Base-by-base conservation (phyloP, 192 early-diverging fungal genomes). In the Phycomyces nitens region DNA sequence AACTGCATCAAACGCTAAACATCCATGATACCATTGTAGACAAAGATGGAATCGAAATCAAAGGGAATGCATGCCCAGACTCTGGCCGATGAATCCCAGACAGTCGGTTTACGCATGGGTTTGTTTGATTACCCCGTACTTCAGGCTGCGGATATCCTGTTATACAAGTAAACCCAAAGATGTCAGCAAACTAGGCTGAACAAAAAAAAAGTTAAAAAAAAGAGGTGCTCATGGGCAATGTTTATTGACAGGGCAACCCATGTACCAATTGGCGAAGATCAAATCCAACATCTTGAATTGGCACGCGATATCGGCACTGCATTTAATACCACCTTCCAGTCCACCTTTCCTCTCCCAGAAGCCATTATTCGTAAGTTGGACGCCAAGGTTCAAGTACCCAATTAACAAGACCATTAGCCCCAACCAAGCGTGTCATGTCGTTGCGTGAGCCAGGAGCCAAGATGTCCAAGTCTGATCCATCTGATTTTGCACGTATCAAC, bases 261-360 rank as follows among this genome's bases (percentile, higher is more conserved):
- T 55, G 86, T 98, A 9, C 95, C 95, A 0, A 89, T 98, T 7
- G 95, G 95, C 29, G 93, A 92, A 52, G 95, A 98, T 75, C 94
- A 98, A 62, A 64, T 88, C 10, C 95, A 96, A 70, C 95, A 98
- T 65, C 62, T 98, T 42, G 91, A 98, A 66, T 74, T 98, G 26
- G 80, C 93, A 0, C 81, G 85, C n/a, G 91, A 93, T 71, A 82
- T 93, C 49, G 89, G 84, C 1, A 52, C 70, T 10, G 81, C 82
- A 29, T 91, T 94, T 68, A 96, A 96, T 81, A 87, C 87, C 23
- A 80, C 66, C 0, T 90, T 82, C 71, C 78, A 83, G 52, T 72
- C 65, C 21, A 65, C 68, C 0, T 95, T 96, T 62, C 82, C 85
- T 1, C 70, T 88, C 51, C 92, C 94, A 0, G 52, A 74, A 34